These are phyloP conservation scores for Aspergillus hiratsukae DNA, from an alignment of 2,329 filamentous ascomycete species.

Conservation along the genomic window DNA sequence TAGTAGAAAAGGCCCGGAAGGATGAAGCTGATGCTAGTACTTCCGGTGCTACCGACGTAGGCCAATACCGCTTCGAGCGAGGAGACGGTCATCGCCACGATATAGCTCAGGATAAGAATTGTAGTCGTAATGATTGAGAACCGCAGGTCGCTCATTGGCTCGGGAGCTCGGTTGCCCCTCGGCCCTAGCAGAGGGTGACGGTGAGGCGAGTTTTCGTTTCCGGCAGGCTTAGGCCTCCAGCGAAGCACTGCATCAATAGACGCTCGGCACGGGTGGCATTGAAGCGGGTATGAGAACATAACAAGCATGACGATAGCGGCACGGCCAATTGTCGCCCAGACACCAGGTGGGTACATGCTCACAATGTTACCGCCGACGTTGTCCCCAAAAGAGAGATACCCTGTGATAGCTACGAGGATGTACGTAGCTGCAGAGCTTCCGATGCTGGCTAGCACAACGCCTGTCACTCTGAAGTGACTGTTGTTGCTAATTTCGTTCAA, in stretches of 20 bases:
- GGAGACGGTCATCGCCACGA: conserved; percentile 83
- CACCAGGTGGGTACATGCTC: conserved; percentile 75
- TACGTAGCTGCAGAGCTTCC: conserved; percentile 85
- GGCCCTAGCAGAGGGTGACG: conserved; percentile 40
- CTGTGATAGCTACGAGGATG: conserved; percentile 86
- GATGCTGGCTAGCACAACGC: conserved; percentile 77
- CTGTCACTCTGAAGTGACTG: conserved; percentile 70
- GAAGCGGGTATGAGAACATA: conserved; percentile 91
- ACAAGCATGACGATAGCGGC: conserved; percentile 94
- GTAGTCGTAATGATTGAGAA: conserved; percentile 85
- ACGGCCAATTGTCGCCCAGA: conserved; percentile 85
- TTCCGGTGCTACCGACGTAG: conserved; percentile 91
- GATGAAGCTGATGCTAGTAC: conserved; percentile 94
- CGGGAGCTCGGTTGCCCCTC: conserved; percentile 42
- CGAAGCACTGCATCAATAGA: conserved; percentile 89
- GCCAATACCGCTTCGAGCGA: conserved; percentile 87
- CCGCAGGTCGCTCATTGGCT: conserved; percentile 75
- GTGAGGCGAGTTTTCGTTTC: conserved; percentile 41
- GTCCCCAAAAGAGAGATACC: conserved; percentile 93
- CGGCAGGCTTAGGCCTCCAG: conserved; percentile 64
- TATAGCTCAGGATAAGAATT: conserved; percentile 79
- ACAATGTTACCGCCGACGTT: conserved; percentile 89
- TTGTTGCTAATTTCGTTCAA: conserved; percentile 90
- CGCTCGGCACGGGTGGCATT: conserved; percentile 94
- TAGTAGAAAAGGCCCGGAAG: conserved; percentile 96